Conservation (phyloP, 257 asterid genomes). For the Craterostigma plantagineum region DNA sequence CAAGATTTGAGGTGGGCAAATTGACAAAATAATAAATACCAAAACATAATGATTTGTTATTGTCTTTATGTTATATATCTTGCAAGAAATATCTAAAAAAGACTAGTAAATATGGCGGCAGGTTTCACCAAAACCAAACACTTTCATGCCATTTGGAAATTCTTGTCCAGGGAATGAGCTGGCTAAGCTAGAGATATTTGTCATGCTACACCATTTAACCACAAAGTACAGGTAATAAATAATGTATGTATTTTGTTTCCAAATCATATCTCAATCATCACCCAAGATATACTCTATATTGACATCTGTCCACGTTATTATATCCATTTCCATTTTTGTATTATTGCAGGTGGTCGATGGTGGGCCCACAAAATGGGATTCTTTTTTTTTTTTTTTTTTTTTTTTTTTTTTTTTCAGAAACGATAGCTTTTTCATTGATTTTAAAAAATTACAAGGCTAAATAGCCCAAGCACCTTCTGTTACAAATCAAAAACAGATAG, state of each 20-base stretch:
- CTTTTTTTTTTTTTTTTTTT: too few species aligned
- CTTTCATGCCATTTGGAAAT: conserved; percentile 93
- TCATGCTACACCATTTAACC: conserved; percentile 76
- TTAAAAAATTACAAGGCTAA: too few species aligned
- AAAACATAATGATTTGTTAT: not conserved
- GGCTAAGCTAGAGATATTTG: conserved; percentile 83
- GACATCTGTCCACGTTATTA: too few species aligned
- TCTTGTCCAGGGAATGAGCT: conserved; percentile 91
- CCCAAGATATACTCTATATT: not conserved
- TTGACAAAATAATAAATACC: conserved; percentile 7
- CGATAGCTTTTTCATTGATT: too few species aligned
- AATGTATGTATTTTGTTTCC: not conserved
- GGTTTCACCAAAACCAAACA: conserved; percentile 74
- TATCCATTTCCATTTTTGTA: not conserved
- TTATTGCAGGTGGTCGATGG: conserved; percentile 62
- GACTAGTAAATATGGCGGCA: conserved; percentile 8
- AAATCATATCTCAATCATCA: not conserved
- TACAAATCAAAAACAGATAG: too few species aligned
- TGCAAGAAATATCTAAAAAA: not conserved
- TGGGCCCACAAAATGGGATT: conserved; percentile 77
- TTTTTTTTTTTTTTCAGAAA: too few species aligned
- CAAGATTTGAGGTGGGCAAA: conserved; percentile 99
- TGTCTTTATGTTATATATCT: not conserved
- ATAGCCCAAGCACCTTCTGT: too few species aligned
- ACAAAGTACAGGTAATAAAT: conserved; percentile 61